phyloP scores from a whole-genome alignment of 2,329 filamentous ascomycete species.

The Aspergillus tubingensis region DNA sequence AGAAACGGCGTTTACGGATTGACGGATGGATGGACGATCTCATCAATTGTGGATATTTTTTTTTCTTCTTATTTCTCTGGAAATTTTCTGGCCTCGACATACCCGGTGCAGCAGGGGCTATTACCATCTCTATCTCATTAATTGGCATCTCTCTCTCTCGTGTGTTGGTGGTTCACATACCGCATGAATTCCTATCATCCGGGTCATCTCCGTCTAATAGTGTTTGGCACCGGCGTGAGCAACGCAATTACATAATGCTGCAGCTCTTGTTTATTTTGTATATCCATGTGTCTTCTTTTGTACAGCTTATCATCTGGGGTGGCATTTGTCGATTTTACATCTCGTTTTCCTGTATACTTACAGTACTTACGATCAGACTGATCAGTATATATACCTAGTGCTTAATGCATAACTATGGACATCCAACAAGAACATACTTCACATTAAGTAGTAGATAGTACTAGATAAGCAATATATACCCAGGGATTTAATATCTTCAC shows the following conservation, averaged over 20 bases:
- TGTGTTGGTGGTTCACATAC: too few relatives aligned
- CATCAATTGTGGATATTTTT: neutral
- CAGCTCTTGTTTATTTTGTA: neutral
- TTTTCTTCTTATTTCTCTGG: neutral
- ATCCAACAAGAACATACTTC: too few relatives aligned
- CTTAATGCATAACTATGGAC: neutral
- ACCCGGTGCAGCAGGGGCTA: neutral
- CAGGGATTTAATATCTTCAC: accelerated
- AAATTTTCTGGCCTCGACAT: neutral
- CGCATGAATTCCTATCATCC: neutral
- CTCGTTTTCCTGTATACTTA: neutral
- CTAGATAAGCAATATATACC: too few relatives aligned
- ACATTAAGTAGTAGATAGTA: too few relatives aligned
- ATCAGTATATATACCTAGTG: neutral
- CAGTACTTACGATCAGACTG: neutral
- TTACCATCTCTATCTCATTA: neutral
- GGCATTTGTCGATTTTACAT: neutral
- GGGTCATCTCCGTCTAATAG: neutral
- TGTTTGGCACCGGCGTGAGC: neutral
- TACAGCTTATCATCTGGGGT: neutral
- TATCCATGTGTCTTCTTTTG: neutral
- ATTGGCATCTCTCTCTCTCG: neutral
- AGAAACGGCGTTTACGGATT: slow-evolving; percentile 9
- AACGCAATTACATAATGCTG: neutral
- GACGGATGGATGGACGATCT: slow-evolving; percentile 4